phyloP scores from a whole-genome alignment of 768 basidiomycete species.

The Clitopilus passeckerianus region DNA sequence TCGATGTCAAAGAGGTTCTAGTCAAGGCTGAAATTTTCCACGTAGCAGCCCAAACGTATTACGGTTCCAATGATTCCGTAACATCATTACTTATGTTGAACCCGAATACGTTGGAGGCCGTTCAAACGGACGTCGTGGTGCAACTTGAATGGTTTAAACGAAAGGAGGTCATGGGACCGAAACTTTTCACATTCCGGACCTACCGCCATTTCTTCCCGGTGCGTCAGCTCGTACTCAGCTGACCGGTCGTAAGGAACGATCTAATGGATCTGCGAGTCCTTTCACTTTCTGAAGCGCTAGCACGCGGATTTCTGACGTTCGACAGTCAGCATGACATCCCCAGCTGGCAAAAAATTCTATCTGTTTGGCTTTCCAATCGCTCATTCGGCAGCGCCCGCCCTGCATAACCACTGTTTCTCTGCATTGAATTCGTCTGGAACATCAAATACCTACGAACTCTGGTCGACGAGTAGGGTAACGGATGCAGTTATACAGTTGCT shows the following conservation, averaged over 20 bases:
- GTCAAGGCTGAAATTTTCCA: neutral
- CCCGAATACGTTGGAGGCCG: neutral
- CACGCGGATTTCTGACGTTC: too few species aligned
- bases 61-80: neutral
- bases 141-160: neutral
- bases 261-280: neutral
- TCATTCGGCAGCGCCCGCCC: conserved; percentile 24
- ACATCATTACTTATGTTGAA: neutral
- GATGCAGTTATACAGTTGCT: conserved; percentile 19
- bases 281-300: too few species aligned
- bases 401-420: conserved; percentile 26
- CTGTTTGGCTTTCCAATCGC: conserved; percentile 31
- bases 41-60: neutral
- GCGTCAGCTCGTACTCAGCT: neutral
- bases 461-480: conserved; percentile 28
- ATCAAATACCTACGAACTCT: conserved; percentile 19
- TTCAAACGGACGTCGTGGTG: neutral
- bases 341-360: conserved; percentile 14
- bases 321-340: conserved; percentile 1
- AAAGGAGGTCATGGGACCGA: neutral
- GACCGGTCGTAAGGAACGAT: neutral
- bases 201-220: neutral
- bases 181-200: neutral
- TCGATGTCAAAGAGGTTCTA: neutral
- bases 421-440: conserved; percentile 10